A percentile compares a stretch with the other conserved stretches of the same genome.
Evolutionary conservation across 2,329 filamentous ascomycete species (phyloP).

Genomic region (Talaromyces rugulosus): DNA sequence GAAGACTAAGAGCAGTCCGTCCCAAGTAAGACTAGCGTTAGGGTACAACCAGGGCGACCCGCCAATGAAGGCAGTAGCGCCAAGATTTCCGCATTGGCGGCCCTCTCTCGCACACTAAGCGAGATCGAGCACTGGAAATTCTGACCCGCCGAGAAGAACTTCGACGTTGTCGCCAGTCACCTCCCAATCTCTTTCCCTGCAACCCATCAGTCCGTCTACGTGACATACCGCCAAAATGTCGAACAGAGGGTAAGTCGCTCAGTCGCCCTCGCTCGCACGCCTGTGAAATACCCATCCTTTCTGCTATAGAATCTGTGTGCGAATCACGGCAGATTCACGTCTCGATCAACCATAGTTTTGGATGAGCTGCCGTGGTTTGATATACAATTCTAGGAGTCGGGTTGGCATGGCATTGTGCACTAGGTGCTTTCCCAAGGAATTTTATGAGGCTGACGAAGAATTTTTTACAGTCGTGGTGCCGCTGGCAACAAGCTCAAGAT

Average conservation of each 20-base stretch:
- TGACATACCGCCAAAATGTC: constrained; percentile 47
- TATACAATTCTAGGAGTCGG: neutral
- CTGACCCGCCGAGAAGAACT: constrained; percentile 23
- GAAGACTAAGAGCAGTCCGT: neutral
- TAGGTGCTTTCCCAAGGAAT: neutral
- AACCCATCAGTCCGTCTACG: constrained; percentile 33
- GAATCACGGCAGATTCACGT: neutral
- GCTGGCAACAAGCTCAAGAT: constrained; percentile 99
- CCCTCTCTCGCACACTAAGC: constrained; percentile 35
- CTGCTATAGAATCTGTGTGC: neutral
- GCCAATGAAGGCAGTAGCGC: constrained; percentile 26
- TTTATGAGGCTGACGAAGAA: constrained; percentile 8
- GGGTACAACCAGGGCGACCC: constrained; percentile 21
- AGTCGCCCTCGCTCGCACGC: neutral
- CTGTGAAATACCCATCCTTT: neutral
- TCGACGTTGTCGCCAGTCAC: constrained; percentile 25
- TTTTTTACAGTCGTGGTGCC: constrained; percentile 62
- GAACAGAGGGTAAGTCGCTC: constrained; percentile 46
- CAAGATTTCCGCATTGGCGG: constrained; percentile 36
- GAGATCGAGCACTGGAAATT: constrained; percentile 33
- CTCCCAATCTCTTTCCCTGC: constrained; percentile 22
- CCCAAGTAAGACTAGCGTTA: constrained; percentile 31
- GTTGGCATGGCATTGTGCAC: neutral
- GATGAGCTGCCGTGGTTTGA: constrained; percentile 11
- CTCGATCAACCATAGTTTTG: constrained; percentile 4